Conservation (phyloP, 345 rosid species). For the Sonneratia caseolaris region DNA sequence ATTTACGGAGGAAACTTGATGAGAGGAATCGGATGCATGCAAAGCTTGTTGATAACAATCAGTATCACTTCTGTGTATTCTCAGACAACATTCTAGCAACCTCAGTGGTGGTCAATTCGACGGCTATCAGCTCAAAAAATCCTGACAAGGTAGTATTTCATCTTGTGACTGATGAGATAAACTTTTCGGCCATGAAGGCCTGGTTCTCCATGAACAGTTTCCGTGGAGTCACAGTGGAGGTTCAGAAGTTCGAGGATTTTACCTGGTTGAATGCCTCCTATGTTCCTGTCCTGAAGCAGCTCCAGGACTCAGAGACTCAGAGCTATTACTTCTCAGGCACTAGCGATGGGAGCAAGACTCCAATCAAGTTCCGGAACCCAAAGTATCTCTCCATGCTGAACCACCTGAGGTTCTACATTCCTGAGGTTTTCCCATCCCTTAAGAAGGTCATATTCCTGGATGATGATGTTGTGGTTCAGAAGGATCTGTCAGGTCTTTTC, state of each 20-base stretch:
- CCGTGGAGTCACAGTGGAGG: slow-evolving; percentile 68
- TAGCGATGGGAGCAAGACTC: slow-evolving; percentile 52
- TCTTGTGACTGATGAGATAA: slow-evolving; percentile 79
- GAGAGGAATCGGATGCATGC: slow-evolving; percentile 29
- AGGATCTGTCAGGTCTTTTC: slow-evolving; percentile 61
- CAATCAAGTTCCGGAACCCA: slow-evolving; percentile 87
- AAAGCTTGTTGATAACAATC: slow-evolving; percentile 47
- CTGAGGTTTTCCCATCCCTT: slow-evolving; percentile 76
- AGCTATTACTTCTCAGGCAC: slow-evolving; percentile 84
- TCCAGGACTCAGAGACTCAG: slow-evolving; percentile 84
- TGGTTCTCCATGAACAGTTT: slow-evolving; percentile 68
- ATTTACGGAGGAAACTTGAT: slow-evolving; percentile 29
- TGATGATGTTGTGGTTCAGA: slow-evolving; percentile 77
- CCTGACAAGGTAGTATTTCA: slow-evolving; percentile 67
- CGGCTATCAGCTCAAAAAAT: slow-evolving; percentile 53
- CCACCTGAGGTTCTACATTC: slow-evolving; percentile 83
- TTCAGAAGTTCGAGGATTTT: slow-evolving; percentile 82
- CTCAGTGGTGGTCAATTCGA: slow-evolving; percentile 85
- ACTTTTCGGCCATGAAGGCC: slow-evolving; percentile 76
- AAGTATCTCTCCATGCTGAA: slow-evolving; percentile 86
- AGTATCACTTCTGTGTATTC: slow-evolving; percentile 73
- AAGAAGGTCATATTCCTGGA: slow-evolving; percentile 81
- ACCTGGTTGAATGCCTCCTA: slow-evolving; percentile 87
- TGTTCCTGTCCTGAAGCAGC: slow-evolving; percentile 91
- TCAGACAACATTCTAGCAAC: slow-evolving; percentile 87